A percentile compares a stretch with the other conserved stretches of the same genome.
Conservation (phyloP, 306 rosid genomes). For the Chamaecrista fasciculata region DNA sequence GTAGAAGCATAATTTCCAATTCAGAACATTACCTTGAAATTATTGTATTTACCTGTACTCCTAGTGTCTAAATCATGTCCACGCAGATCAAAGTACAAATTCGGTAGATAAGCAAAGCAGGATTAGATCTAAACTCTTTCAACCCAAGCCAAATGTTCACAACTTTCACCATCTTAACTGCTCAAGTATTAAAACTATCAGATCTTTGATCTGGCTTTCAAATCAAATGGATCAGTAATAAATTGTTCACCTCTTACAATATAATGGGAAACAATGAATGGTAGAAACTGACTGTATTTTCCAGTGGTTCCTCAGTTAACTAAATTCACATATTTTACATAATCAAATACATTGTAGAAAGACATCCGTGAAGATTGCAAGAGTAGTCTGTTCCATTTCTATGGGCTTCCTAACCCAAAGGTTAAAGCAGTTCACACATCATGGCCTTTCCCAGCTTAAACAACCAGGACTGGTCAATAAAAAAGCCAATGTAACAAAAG, state of each 20-base stretch:
- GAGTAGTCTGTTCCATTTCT: conserved; percentile 1
- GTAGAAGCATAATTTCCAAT: conserved; percentile 19
- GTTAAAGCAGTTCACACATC: neutral
- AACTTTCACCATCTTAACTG: conserved; percentile 10
- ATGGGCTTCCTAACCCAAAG: neutral
- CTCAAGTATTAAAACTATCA: neutral
- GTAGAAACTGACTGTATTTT: neutral
- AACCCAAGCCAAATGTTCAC: neutral
- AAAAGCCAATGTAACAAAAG: neutral
- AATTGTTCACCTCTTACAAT: conserved; percentile 11
- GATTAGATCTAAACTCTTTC: neutral
- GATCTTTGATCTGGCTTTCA: conserved; percentile 5
- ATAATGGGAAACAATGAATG: neutral
- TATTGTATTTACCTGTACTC: neutral
- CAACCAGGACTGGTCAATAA: neutral
- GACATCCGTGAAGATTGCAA: neutral
- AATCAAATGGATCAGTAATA: conserved; percentile 9
- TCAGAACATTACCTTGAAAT: conserved; percentile 7
- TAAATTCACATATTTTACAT: neutral
- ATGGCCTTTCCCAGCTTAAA: neutral
- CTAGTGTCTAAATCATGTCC: conserved; percentile 5
- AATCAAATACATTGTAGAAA: neutral
- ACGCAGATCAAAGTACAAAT: conserved; percentile 12
- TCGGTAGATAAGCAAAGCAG: conserved; percentile 18
- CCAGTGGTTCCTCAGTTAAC: neutral